Conservation (phyloP, 1,284 basidiomycete species). For the Paramarasmius palmivorus region DNA sequence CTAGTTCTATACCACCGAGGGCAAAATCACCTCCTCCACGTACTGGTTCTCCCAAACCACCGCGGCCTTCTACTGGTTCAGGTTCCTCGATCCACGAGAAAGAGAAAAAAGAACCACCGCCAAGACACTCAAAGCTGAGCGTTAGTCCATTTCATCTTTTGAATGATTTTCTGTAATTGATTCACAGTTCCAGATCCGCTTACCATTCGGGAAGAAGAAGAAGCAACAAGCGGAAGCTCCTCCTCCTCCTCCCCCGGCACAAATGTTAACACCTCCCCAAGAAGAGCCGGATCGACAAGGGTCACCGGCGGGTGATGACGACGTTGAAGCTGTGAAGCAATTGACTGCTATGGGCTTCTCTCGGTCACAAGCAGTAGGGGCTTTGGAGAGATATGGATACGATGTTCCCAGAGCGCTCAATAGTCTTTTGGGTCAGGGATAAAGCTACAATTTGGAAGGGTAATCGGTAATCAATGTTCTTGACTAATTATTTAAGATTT, state of each 20-base stretch:
- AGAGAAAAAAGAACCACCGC: slow-evolving; percentile 41
- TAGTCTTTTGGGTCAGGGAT: slow-evolving; percentile 50
- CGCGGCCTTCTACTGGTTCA: slow-evolving; percentile 16
- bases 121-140: slow-evolving; percentile 70
- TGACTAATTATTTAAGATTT: too few species aligned
- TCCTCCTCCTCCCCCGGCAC: slow-evolving; percentile 41
- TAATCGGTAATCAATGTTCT: too few species aligned
- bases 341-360: slow-evolving; percentile 83
- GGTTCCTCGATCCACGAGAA: slow-evolving; percentile 64
- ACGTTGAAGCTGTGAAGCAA: slow-evolving; percentile 76
- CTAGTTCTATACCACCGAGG: slow-evolving; percentile 29
- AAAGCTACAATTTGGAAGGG: background rate
- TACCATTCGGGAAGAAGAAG: slow-evolving; percentile 78
- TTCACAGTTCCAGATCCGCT: slow-evolving; percentile 54
- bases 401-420: slow-evolving; percentile 76
- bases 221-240: slow-evolving; percentile 58
- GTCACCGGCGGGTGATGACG: slow-evolving; percentile 67
- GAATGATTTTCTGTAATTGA: slow-evolving; percentile 5
- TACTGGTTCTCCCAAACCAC: slow-evolving; percentile 54
- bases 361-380: slow-evolving; percentile 72
- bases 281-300: slow-evolving; percentile 44
- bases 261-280: slow-evolving; percentile 44
- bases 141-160: slow-evolving; percentile 44
- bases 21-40: slow-evolving; percentile 51
- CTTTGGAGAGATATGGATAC: slow-evolving; percentile 76